Conservation (phyloP, 148 eudicot genomes). For the Nyssa sinensis region DNA sequence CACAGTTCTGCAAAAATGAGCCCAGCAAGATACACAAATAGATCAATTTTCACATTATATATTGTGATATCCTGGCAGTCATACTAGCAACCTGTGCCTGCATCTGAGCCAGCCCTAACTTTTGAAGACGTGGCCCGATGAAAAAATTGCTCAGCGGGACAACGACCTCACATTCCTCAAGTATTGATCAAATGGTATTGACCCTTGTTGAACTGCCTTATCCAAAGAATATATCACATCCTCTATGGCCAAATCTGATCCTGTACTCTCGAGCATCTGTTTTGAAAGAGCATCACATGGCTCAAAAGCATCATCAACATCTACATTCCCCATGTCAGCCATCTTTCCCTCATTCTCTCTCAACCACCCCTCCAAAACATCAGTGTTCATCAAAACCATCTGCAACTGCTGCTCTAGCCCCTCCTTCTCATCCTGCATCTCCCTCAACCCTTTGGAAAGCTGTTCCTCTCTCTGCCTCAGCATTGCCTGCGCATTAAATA, state of each 20-base stretch:
- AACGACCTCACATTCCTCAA: conserved; percentile 76
- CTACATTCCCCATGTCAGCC: conserved; percentile 36
- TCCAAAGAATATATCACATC: conserved; percentile 82
- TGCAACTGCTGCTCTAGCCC: conserved; percentile 82
- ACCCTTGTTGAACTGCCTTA: conserved; percentile 86
- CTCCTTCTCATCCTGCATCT: conserved; percentile 84
- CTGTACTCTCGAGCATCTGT: conserved; percentile 75
- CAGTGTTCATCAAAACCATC: conserved; percentile 73
- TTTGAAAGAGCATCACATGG: conserved; percentile 71
- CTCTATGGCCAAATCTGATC: conserved; percentile 85
- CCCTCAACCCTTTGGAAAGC: conserved; percentile 57
- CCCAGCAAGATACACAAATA: not conserved
- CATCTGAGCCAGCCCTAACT: conserved; percentile 77
- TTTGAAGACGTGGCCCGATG: conserved; percentile 68
- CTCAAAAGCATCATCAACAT: conserved; percentile 71
- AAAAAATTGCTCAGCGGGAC: conserved; percentile 89
- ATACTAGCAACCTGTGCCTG: conserved; percentile 81
- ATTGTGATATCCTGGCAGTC: conserved; percentile 74
- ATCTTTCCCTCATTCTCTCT: conserved; percentile 70
- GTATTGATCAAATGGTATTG: conserved; percentile 74
- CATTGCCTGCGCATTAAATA: conserved; percentile 60
- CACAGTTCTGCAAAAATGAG: not conserved
- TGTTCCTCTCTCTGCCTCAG: conserved; percentile 60
- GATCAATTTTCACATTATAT: conserved; percentile 29
- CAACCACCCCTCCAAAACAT: conserved; percentile 81